A percentile compares a stretch with the other conserved stretches of the same genome.
phyloP scores from a whole-genome alignment of 768 basidiomycete genomes.

The Trametes coccinea region DNA sequence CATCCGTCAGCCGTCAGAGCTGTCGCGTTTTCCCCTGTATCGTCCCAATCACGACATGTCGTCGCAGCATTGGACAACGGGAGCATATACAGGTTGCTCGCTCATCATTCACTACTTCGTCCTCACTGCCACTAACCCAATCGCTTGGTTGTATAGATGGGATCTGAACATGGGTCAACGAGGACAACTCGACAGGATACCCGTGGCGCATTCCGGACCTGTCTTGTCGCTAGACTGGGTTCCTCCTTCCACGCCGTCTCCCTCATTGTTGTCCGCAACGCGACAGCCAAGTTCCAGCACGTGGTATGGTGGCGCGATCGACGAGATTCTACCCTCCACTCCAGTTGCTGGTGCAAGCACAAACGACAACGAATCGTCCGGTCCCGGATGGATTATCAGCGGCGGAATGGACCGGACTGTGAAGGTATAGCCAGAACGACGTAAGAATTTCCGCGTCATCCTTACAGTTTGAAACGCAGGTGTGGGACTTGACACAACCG shows the following conservation, averaged over 20 bases:
- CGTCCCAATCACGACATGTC: slow-evolving; percentile 66
- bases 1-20: slow-evolving; percentile 70
- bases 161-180: slow-evolving; percentile 78
- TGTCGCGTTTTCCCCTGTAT: slow-evolving; percentile 68
- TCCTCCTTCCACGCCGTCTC: slow-evolving; percentile 29
- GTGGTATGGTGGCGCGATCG: slow-evolving; percentile 28
- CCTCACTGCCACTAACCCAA: background rate
- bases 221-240: slow-evolving; percentile 79
- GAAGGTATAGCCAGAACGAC: slow-evolving; percentile 46
- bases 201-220: slow-evolving; percentile 71
- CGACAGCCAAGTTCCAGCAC: slow-evolving; percentile 19
- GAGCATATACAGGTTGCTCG: slow-evolving; percentile 52
- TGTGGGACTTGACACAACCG: slow-evolving; percentile 69
- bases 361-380: slow-evolving; percentile 24
- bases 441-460: background rate
- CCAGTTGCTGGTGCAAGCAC: slow-evolving; percentile 8
- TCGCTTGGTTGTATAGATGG: slow-evolving; percentile 50
- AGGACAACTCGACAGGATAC: slow-evolving; percentile 68
- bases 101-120: background rate
- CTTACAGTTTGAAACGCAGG: slow-evolving; percentile 34
- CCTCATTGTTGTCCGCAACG: slow-evolving; percentile 20
- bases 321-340: slow-evolving; percentile 25
- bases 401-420: slow-evolving; percentile 79
- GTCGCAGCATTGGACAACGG: slow-evolving; percentile 41
- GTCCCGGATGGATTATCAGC: slow-evolving; percentile 72